Evolutionary conservation across 768 basidiomycete species (phyloP), one percentile per base, ranked within the genome.

Genomic region (Dioszegia crocea): DNA sequence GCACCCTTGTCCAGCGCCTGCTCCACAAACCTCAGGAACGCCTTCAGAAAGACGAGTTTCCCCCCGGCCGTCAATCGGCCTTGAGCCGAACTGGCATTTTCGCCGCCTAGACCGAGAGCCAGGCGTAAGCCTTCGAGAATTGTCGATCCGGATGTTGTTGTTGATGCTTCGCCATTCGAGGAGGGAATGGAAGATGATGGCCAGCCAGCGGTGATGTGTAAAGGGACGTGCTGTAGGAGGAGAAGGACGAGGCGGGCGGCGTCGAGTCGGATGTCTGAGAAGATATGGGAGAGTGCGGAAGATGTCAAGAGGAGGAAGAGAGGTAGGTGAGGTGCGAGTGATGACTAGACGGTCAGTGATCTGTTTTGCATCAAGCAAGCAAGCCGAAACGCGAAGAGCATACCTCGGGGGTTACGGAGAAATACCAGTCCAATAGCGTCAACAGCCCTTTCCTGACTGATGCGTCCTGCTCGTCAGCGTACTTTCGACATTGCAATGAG

Each of bases 261-360:
- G 70, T 97, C 93, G 38, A 97, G 82, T 16, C 91, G 84, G 60
- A 97, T 91, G 75, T 94, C 91, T 21, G 92, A 92, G 75, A 92
- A 96, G 46, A 98, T 94, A 67, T 93, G 88, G 0, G 90, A 92
- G 74, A 93, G 87, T 0, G 91, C 90, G 10, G 92, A 94, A 5
- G 89, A 86, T 0, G 85, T 85, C 73, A 92, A 94, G 16, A 98
- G 83, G 23, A 97, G 80, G 4, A 97, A 80, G 0, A 85, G 68
- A 1, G 88, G 80, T 0, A 87, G 80, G 70, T 96, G 89, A 4
- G 93, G 91, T 0, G 79, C 59, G 0, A 97, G 76, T 39, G 51
- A 53, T 6, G 31, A 16, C 49, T 41, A 29, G 50, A 36, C 6
- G n/a, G 23, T 50, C 29, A 62, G 57, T 45, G 40, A n/a, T n/a